Conservation (phyloP, 2,329 filamentous ascomycete species). For the Phyllosticta paracitricarpa region DNA sequence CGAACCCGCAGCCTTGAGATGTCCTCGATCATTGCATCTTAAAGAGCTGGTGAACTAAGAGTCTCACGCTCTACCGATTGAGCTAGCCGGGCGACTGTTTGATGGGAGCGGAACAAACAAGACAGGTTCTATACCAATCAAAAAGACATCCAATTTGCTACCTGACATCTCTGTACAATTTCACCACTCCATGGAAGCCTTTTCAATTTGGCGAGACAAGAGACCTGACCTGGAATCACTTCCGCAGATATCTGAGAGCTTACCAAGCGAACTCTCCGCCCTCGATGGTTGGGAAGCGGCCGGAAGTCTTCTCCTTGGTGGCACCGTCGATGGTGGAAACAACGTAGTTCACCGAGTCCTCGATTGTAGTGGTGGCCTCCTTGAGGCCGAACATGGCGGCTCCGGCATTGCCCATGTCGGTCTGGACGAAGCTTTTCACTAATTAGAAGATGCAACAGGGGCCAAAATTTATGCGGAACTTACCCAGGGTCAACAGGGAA, state of each 20-base stretch:
- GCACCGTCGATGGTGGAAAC: neutral
- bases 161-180: neutral
- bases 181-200: neutral
- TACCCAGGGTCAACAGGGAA: neutral
- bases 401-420: neutral
- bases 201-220: neutral
- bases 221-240: neutral
- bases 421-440: neutral
- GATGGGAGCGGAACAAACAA: neutral
- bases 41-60: conserved; percentile 14
- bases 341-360: neutral
- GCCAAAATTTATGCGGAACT: neutral
- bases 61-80: conserved; percentile 34
- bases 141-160: neutral
- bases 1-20: conserved; percentile 9
- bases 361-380: neutral
- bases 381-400: neutral
- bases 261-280: neutral
- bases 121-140: neutral
- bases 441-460: neutral
- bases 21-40: neutral
- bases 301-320: neutral
- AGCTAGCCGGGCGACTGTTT: conserved; percentile 13
- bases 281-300: neutral
- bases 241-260: neutral